Evolutionary conservation across 2,329 filamentous ascomycete genomes (phyloP), one percentile per base, ranked within the genome.

Genomic region (Paracoccidioides lutzii): DNA sequence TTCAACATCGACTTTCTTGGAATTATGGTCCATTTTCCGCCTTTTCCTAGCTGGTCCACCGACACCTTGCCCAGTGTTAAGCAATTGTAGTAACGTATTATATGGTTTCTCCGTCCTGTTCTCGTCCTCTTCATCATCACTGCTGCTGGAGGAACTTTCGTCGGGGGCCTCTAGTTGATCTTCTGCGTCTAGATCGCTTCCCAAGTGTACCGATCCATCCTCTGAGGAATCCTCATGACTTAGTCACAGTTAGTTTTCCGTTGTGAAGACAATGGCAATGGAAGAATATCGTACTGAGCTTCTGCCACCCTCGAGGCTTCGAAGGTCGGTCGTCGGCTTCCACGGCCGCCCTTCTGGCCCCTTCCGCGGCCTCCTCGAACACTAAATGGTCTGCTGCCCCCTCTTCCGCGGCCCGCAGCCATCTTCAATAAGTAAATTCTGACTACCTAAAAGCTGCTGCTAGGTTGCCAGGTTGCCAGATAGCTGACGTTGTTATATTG

Each of bases 41-140:
- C 75, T 77, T 60, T 76, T 83, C 22, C 71, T 72, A 51, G 71
- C 72, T 5, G 76, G 77, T 38, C 73, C 74, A 22, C 70, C 70
- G 3, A 69, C 61, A 10, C 71, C 67, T 14, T 68, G 65, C 14
- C 66, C 63, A 53, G 74, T 63, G 55, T 76, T 73, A 28, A 84
- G 73, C 2, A 81, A 73, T 59, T 81, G 76, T 14, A 85, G 69
- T 14, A 85, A 70, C 50, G 76, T 70, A 55, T 76, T 79, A 64
- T 84, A 85, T 8, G 80, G 76, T 37, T 69, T 72, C 57, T 60
- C 68, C 4, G 62, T 61, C 33, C 62, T 59, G 50, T 68, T 58
- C 35, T 76, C 74, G 49, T 77, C 77, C 22, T 42, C 49, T 3
- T 52, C 71, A 22, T 52, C 49, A 12, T 52, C 71, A 28, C 73